A percentile compares a stretch with the other conserved stretches of the same genome.
phyloP scores from a whole-genome alignment of 371 early-diverging fungal genomes.

The Syncephalastrum monosporum region DNA sequence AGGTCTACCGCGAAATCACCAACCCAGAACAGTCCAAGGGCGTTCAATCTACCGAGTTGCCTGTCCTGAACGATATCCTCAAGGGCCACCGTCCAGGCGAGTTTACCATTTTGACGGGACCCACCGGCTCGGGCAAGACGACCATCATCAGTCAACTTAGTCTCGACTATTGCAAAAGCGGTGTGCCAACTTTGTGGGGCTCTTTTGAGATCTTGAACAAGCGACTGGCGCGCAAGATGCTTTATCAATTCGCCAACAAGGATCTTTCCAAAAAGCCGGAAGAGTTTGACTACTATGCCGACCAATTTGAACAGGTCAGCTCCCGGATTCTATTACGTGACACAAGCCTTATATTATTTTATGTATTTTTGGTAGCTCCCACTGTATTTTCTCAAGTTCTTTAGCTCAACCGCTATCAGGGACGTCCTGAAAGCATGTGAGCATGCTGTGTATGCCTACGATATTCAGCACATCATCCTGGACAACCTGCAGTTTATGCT shows the following conservation, averaged over 20 bases:
- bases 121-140: conserved; percentile 79
- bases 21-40: conserved; percentile 69
- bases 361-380: conserved; percentile 51
- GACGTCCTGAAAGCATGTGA: conserved; percentile 71
- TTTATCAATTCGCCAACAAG: conserved; percentile 66
- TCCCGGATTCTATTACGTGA: background rate
- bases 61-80: conserved; percentile 57
- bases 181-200: conserved; percentile 79
- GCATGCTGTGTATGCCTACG: conserved; percentile 71
- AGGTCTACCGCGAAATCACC: conserved; percentile 65
- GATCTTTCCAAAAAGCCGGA: conserved; percentile 48
- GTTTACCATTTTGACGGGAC: conserved; percentile 72
- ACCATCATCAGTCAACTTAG: conserved; percentile 76
- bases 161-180: conserved; percentile 71
- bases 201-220: conserved; percentile 78
- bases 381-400: conserved; percentile 75
- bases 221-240: conserved; percentile 71
- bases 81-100: conserved; percentile 80
- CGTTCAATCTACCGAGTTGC: conserved; percentile 59
- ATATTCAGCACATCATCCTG: conserved; percentile 72
- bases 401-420: conserved; percentile 68
- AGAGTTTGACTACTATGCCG: conserved; percentile 56
- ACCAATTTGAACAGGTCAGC: conserved; percentile 63
- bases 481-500: conserved; percentile 85
- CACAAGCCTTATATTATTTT: background rate